These are phyloP conservation scores for Auxenochlorella pyrenoidosa DNA, from an alignment of 139 green algal species.

Conservation along the genomic window DNA sequence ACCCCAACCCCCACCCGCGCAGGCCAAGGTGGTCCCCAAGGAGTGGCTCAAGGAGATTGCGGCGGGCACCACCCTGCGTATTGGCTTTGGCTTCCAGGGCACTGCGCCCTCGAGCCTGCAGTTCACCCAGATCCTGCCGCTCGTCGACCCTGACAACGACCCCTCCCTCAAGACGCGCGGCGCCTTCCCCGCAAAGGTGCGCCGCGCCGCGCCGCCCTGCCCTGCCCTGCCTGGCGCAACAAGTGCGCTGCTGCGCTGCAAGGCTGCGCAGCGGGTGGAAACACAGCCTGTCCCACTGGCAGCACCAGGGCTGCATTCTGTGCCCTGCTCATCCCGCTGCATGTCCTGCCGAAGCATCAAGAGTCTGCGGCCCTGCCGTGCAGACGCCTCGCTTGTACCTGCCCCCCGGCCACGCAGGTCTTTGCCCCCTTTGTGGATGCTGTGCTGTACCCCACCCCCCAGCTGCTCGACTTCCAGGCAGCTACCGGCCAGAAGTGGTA, in stretches of 20 bases:
- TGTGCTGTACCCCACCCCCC: slow-evolving; percentile 5
- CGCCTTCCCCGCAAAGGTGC: slow-evolving; percentile 2
- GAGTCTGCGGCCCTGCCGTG: background rate
- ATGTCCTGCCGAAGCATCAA: no score
- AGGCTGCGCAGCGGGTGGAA: no score
- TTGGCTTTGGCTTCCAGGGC: slow-evolving; percentile 11
- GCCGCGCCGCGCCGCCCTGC: no score
- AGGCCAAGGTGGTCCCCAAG: slow-evolving; percentile 3
- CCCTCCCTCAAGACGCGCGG: slow-evolving; percentile 1
- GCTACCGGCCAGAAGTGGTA: slow-evolving; percentile 16
- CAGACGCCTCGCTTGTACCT: background rate
- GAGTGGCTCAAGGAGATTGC: slow-evolving; percentile 11
- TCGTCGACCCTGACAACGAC: slow-evolving; percentile 30
- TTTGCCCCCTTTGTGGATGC: slow-evolving; percentile 23
- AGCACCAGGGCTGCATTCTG: no score
- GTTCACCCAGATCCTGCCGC: slow-evolving; percentile 16
- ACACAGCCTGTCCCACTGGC: no score
- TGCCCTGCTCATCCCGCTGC: background rate
- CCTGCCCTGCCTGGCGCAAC: no score
- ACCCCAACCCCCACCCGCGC: background rate
- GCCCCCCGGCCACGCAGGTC: background rate
- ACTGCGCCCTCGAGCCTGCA: background rate
- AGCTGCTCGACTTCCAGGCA: background rate
- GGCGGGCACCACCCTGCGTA: background rate
- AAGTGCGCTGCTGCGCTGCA: no score